Base-by-base conservation (phyloP, 2,329 filamentous ascomycete genomes). In the Bipolaris sorokiniana region DNA sequence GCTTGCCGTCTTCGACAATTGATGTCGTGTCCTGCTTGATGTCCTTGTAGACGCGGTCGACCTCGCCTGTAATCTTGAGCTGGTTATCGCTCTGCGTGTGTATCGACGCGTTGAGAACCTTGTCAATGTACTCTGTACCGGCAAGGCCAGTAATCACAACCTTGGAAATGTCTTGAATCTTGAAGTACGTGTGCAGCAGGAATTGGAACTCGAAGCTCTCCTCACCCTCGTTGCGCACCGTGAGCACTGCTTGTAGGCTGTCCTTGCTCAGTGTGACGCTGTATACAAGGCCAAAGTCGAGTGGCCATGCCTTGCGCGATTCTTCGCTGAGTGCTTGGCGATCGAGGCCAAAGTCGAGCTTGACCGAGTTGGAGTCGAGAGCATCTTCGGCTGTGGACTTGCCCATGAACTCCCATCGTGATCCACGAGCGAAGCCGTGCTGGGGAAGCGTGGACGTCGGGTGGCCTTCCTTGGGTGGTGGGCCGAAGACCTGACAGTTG, bases 261-360 rank as follows among this genome's bases (percentile, higher is more conserved):
- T 89, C 88, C 65, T 85, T 87, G 61, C 86, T 87, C 64, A 99
- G 81, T 2, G 91, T 96, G 57, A 99, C 92, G 70, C 90, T 96
- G 82, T 99, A 99, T 54, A 97, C 89, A 49, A 98, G 84, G 4
- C 90, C 90, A 76, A 99, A 99, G 62, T 90, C 87, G 73, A 89
- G 90, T 2, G 90, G 89, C 95, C 95, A 99, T 22, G 88, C 84
- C 67, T 85, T 84, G 72, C 85, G 86, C 65, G 85, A 84, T 41
- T 88, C 84, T 0, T 88, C 86, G 64, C 84, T 85, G 55, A 98
- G 81, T 72, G 88, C 89, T 49, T 85, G 83, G 26, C 87, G 85
- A 49, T 90, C 91, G 34, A 99, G 87, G 26, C 94, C 95, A 77
- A 99, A 98, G 80, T 99, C 95, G 59, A 99, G 88, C 83, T 96